phyloP scores from a whole-genome alignment of 345 rosid genomes.

The Orychophragmus violaceus region DNA sequence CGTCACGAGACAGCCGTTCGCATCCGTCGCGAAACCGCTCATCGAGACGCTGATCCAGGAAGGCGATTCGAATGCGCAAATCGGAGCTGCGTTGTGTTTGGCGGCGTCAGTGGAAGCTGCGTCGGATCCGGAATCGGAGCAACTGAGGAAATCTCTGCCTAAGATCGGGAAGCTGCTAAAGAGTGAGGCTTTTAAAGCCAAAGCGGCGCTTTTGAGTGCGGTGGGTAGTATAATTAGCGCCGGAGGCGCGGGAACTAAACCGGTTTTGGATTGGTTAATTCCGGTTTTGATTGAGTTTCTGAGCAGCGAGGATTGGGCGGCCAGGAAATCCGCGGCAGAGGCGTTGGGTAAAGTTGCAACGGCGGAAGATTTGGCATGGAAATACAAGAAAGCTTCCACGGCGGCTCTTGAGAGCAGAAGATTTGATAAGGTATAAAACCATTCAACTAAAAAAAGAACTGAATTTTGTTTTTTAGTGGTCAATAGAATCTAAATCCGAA shows the following conservation, averaged over 20 bases:
- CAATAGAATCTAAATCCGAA: neutral
- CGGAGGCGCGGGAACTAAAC: constrained; percentile 57
- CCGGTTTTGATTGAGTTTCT: constrained; percentile 59
- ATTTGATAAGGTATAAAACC: constrained; percentile 68
- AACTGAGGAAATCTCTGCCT: constrained; percentile 57
- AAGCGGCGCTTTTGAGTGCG: constrained; percentile 61
- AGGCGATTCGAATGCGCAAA: constrained; percentile 67
- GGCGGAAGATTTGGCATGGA: constrained; percentile 49
- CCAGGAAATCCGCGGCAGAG: constrained; percentile 93
- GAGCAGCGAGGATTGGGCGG: constrained; percentile 78
- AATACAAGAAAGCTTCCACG: constrained; percentile 45
- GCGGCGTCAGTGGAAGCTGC: constrained; percentile 80
- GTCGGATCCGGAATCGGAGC: constrained; percentile 66
- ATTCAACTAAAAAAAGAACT: neutral
- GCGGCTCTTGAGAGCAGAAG: constrained; percentile 57
- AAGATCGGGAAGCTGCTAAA: constrained; percentile 65
- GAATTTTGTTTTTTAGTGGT: neutral
- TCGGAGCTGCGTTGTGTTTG: constrained; percentile 84
- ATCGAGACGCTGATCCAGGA: constrained; percentile 58
- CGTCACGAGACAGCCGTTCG: constrained; percentile 53
- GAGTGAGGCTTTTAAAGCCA: constrained; percentile 70
- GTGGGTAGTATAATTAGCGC: constrained; percentile 58
- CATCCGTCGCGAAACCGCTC: constrained; percentile 58
- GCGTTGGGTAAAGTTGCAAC: constrained; percentile 65
- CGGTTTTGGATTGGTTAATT: constrained; percentile 63